These are phyloP conservation scores for Zostera marina DNA, from an alignment of 116 monocot species.

Conservation along the genomic window DNA sequence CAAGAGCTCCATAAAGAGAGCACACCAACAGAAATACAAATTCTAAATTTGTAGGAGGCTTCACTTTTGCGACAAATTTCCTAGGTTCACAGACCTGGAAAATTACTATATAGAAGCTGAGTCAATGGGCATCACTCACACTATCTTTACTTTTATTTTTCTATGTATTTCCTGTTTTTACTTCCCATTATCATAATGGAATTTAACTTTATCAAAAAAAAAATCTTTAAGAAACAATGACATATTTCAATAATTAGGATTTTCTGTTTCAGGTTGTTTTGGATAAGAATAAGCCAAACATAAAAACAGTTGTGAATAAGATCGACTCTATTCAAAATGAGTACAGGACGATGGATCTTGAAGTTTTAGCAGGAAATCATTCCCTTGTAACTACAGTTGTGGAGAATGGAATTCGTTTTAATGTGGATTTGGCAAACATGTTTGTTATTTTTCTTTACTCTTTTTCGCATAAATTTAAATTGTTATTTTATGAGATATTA, in stretches of 20 bases:
- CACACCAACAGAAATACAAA: no score
- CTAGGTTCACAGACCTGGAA: no score
- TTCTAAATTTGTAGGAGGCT: no score
- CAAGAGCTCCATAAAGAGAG: no score
- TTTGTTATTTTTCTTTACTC: conserved; percentile 10
- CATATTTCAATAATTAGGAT: not conserved
- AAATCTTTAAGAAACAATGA: no score
- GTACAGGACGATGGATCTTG: conserved; percentile 89
- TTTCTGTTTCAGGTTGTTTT: conserved; percentile 53
- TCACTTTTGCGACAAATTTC: no score
- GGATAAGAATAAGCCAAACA: conserved; percentile 87
- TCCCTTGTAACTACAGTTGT: conserved; percentile 76
- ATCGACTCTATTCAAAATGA: conserved; percentile 76
- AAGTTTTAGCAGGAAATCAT: conserved; percentile 82
- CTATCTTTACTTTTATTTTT: no score
- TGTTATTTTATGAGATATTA: not conserved
- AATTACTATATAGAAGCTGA: no score
- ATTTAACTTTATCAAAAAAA: no score
- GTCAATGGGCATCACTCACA: no score
- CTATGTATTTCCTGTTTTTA: no score
- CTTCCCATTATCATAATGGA: no score
- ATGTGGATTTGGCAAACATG: conserved; percentile 77
- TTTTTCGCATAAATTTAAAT: not conserved
- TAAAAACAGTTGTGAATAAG: conserved; percentile 93
- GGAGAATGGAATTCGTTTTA: conserved; percentile 72